phyloP scores from a whole-genome alignment of 345 rosid genomes.

The Pistacia vera region DNA sequence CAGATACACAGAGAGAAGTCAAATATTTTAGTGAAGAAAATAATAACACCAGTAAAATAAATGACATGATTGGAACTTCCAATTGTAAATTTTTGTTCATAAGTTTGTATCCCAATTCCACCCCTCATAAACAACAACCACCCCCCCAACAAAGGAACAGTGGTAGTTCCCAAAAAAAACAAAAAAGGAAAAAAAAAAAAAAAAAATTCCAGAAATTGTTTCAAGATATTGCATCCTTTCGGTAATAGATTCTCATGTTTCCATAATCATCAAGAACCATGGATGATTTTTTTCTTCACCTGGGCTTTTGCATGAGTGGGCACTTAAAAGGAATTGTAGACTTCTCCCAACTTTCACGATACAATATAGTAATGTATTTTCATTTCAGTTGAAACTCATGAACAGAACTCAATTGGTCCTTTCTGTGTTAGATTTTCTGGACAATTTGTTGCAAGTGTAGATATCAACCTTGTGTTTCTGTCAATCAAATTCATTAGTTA shows the following conservation, averaged over 20 bases:
- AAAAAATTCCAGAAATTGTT: neutral
- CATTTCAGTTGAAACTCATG: neutral
- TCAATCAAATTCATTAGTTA: neutral
- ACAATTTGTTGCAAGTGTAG: slow-evolving; percentile 1
- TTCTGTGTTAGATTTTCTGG: neutral
- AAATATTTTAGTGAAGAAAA: neutral
- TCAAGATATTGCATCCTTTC: neutral
- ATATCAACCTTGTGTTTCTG: neutral
- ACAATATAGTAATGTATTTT: too few species aligned
- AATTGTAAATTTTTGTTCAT: neutral
- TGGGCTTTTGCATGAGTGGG: neutral
- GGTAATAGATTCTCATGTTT: neutral
- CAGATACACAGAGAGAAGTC: neutral
- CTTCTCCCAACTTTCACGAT: neutral
- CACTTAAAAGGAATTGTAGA: neutral
- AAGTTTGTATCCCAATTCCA: slow-evolving; percentile 8
- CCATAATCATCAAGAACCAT: neutral
- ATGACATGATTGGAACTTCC: neutral
- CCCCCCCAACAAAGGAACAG: neutral
- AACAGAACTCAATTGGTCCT: neutral
- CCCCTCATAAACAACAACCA: neutral
- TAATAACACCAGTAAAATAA: neutral
- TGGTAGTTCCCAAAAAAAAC: neutral
- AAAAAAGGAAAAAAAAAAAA: neutral
- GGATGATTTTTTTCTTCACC: neutral